Base-by-base conservation (phyloP, 2,329 filamentous ascomycete species). In the Truncatella angustata region DNA sequence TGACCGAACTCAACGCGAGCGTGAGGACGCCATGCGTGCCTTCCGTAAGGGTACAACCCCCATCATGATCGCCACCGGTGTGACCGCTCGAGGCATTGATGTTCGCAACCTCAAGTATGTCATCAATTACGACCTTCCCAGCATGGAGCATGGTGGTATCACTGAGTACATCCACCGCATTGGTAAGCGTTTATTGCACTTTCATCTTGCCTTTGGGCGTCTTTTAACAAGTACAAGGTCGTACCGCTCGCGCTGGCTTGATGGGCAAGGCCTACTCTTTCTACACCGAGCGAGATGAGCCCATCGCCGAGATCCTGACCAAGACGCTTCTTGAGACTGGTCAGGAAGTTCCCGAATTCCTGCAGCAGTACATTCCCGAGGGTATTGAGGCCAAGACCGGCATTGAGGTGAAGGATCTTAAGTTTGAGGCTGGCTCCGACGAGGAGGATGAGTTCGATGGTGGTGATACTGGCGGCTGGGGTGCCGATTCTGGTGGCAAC, bases 141-240 rank as follows among this genome's bases (percentile, higher is more conserved):
- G 78, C 4, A 72, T 77, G 39, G 75, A 84, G 1, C 80, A 93
- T 60, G 91, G 91, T n/a, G 93, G 92, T 2, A 96, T 97, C 51
- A 85, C 90, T 45, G 94, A 97, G 67, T 99, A 97, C 62, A 85
- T 88, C 23, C 94, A 99, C 66, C 90, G 94, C 11, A 97, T 97
- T 66, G 94, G 88, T 90, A 82, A 71, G 78, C 64, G 21, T 4
- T 40, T 11, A 32, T 44, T 39, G 21, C 4, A 37, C 16, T 23
- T n/a, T 18, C n/a, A 32, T 3, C n/a, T 49, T 36, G 20, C 5
- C 16, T 32, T 16, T 3, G 14, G 20, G 35, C n/a, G n/a, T 20
- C 37, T 28, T 26, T 26, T 23, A 37, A 62, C 54, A 58, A 44
- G 34, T 16, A 36, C 54, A 54, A 91, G 88, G 94, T 56, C 92